Base-by-base conservation (phyloP, 306 rosid genomes). In the Pachyrhizus erosus region DNA sequence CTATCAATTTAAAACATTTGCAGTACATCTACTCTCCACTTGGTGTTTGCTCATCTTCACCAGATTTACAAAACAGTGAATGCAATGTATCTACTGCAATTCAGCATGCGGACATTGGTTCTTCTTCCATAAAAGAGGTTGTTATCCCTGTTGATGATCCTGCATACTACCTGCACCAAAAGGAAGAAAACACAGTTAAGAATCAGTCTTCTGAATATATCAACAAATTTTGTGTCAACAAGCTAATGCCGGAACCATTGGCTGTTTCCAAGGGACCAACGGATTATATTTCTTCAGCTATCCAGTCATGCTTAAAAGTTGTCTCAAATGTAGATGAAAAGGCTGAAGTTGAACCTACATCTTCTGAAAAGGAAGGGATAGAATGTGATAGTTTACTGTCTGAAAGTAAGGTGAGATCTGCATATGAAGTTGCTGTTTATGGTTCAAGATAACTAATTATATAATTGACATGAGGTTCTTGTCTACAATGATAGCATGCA, bases 401-500 rank as follows among this genome's bases (percentile, higher is more conserved):
- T 43, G 88, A 88, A 79, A 76, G 82, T 40, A 86, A 86, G 94
- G 97, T 95, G 87, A 86, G 82, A 78, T 79, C 81, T 71, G 54
- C 24, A 12, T 26, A 29, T 61, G 55, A 82, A 76, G 45, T 23
- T 80, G 26, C 15, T 66, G 48, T 69, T 77, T 57, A 23, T 39
- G 54, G 78, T 82, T 83, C 75, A 49, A 70, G 62, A 74, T 27
- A 69, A 18, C 27, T 57, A n/a, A 52, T 68, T 77, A 10, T 72
- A 24, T 68, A 31, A 40, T 81, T 72, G 51, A 80, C 68, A n/a
- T 45, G 78, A 48, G 65, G 60, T 46, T 80, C 21, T 60, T 73
- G 42, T 49, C 61, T 81, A n/a, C 55, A 45, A 81, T 87, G 57
- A 70, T 88, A 95, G 98, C 83, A 70, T 60, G 80, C 80, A 82